Evolutionary conservation across 2,329 filamentous ascomycete species (phyloP).

Genomic region (Chaetomium sp.): DNA sequence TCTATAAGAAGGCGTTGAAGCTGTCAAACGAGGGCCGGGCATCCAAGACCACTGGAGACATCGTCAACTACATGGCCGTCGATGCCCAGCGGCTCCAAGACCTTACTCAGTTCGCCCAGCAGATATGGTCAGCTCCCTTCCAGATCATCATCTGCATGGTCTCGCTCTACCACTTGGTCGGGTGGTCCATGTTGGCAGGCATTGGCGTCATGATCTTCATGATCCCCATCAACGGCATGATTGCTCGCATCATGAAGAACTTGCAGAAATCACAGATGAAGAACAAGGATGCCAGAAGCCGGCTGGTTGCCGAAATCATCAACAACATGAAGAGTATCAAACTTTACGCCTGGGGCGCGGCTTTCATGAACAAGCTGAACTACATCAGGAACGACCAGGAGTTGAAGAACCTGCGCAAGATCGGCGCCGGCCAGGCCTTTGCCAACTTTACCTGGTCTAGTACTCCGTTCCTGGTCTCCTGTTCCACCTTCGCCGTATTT

Average conservation of each 20-base stretch:
- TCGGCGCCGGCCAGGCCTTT: constrained; percentile 89
- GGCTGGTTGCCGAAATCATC: constrained; percentile 94
- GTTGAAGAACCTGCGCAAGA: constrained; percentile 91
- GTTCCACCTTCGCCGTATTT: constrained; percentile 92
- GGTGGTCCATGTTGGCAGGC: constrained; percentile 92
- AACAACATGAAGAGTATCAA: constrained; percentile 99
- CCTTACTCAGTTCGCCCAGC: constrained; percentile 90
- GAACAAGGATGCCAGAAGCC: constrained; percentile 93
- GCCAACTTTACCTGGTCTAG: constrained; percentile 99
- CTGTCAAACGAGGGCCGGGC: constrained; percentile 92
- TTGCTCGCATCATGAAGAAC: constrained; percentile 90
- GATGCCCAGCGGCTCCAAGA: constrained; percentile 95
- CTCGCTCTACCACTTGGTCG: constrained; percentile 92
- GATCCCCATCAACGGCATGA: constrained; percentile 93
- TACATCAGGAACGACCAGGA: constrained; percentile 95
- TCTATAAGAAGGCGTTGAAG: constrained; percentile 87
- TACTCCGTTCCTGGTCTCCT: constrained; percentile 95
- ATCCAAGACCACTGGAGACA: constrained; percentile 90
- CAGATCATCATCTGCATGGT: constrained; percentile 96
- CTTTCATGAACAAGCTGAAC: constrained; percentile 97
- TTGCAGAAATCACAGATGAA: constrained; percentile 98
- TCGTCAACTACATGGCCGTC: constrained; percentile 99
- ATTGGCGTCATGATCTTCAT: constrained; percentile 95
- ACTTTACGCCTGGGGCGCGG: constrained; percentile 94
- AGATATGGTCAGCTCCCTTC: constrained; percentile 95